phyloP scores from a whole-genome alignment of 352 stramenopile species.

The Globisporangium splendens region DNA sequence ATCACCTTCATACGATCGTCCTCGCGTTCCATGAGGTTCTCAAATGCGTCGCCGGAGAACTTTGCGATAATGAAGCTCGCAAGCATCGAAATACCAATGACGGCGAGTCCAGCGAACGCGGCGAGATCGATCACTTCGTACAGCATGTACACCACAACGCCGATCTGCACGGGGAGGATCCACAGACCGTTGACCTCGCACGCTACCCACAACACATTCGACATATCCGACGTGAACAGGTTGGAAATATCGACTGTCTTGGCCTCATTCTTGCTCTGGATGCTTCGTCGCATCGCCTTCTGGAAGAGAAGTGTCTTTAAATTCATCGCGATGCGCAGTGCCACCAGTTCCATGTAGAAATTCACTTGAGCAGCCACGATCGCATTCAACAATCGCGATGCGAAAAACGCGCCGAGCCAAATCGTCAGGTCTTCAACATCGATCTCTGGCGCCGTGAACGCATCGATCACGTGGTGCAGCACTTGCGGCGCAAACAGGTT shows the following conservation, averaged over 20 bases:
- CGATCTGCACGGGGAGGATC: constrained; percentile 40
- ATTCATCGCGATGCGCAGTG: constrained; percentile 28
- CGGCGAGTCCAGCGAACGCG: constrained; percentile 35
- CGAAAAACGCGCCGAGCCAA: constrained; percentile 49
- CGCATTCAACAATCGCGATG: constrained; percentile 24
- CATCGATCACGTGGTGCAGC: constrained; percentile 42
- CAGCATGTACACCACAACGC: constrained; percentile 31
- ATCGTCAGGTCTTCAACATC: constrained; percentile 20
- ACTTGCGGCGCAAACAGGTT: constrained; percentile 39
- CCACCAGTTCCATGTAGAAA: constrained; percentile 26
- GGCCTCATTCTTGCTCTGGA: constrained; percentile 14
- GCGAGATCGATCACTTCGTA: constrained; percentile 26
- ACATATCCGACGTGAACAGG: constrained; percentile 89
- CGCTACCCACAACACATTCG: constrained; percentile 38
- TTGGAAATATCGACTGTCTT: constrained; percentile 84
- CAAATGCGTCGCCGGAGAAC: constrained; percentile 41
- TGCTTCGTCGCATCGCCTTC: constrained; percentile 31
- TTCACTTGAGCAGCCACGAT: constrained; percentile 21
- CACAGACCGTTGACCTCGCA: constrained; percentile 64
- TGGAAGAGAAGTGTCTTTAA: constrained; percentile 41
- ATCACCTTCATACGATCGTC: constrained; percentile 89
- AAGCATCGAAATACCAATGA: constrained; percentile 28
- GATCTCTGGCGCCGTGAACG: constrained; percentile 19
- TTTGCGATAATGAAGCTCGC: constrained; percentile 48
- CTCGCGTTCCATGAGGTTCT: constrained; percentile 74